These are phyloP conservation scores for Tricholoma terreum DNA, from an alignment of 768 basidiomycete species.

Conservation along the genomic window DNA sequence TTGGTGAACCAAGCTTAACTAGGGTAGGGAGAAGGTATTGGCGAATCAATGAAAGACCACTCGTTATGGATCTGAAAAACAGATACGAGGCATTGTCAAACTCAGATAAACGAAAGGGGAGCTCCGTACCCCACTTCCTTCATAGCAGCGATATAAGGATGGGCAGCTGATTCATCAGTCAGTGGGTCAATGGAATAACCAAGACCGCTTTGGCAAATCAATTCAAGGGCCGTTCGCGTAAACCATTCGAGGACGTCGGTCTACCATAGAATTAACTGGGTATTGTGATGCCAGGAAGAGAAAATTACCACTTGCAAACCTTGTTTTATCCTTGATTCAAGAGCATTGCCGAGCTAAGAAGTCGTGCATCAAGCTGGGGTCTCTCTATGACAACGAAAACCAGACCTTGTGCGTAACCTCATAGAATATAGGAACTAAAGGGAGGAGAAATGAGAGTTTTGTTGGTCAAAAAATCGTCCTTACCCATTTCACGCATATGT, in stretches of 20 bases:
- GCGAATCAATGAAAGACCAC: too few species aligned
- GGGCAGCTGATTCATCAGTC: conserved; percentile 8
- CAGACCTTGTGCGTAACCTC: conserved; percentile 15
- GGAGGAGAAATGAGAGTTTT: neutral
- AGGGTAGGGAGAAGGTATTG: conserved; percentile 7
- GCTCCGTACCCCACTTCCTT: too few species aligned
- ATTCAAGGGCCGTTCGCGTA: conserved; percentile 16
- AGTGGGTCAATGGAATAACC: conserved; percentile 17
- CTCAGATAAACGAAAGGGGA: too few species aligned
- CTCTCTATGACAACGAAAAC: neutral
- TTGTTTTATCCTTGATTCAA: conserved; percentile 1
- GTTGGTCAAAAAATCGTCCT: neutral
- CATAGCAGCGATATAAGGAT: conserved; percentile 13
- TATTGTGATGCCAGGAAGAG: neutral
- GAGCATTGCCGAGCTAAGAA: conserved; percentile 1
- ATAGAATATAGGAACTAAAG: conserved; percentile 13
- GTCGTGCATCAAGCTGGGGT: neutral
- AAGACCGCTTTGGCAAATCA: conserved; percentile 18
- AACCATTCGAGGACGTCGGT: conserved; percentile 19
- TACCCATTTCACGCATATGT: conserved; percentile 18
- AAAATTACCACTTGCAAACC: conserved; percentile 12
- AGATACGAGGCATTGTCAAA: too few species aligned
- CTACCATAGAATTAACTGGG: neutral
- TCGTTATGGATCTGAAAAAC: too few species aligned
- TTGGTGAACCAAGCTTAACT: conserved; percentile 14